Conservation (phyloP, 352 stramenopile species). For the Phytophthora ramorum region DNA sequence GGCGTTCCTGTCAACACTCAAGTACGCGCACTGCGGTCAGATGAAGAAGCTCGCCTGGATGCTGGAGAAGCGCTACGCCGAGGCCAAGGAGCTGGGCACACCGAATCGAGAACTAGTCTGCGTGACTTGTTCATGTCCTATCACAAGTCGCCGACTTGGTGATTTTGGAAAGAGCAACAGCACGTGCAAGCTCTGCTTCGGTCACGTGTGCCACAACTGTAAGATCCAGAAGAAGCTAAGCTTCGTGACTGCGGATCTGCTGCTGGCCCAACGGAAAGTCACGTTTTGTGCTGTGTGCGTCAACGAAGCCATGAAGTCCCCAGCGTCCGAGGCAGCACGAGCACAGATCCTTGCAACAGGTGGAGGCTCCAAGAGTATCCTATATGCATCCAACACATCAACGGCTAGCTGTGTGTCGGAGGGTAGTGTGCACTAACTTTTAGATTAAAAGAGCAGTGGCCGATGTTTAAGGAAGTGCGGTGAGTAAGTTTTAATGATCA, state of each 20-base stretch:
- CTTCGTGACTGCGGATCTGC: conserved; percentile 44
- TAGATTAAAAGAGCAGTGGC: not conserved
- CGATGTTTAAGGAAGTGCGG: too few relatives aligned
- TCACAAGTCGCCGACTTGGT: conserved; percentile 30
- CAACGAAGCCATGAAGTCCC: conserved; percentile 33
- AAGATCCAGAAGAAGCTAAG: conserved; percentile 45
- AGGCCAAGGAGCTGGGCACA: conserved; percentile 34
- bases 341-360: conserved; percentile 26
- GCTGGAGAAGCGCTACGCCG: conserved; percentile 38
- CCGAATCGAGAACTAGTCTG: conserved; percentile 39
- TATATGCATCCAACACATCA: conserved; percentile 25
- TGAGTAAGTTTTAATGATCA: not conserved
- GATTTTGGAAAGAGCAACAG: conserved; percentile 42
- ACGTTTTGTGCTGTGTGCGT: conserved; percentile 48
- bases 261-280: conserved; percentile 39
- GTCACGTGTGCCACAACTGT: conserved; percentile 41
- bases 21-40: conserved; percentile 47
- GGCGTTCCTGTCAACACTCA: conserved; percentile 39
- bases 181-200: conserved; percentile 45
- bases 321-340: conserved; percentile 29
- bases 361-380: conserved; percentile 19
- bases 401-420: conserved; percentile 36
- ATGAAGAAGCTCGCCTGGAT: conserved; percentile 57
- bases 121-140: conserved; percentile 32
- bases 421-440: conserved; percentile 14